Percentiles rank a stretch among this genome's conserved stretches.
Evolutionary conservation across 169 alveolate species (phyloP).

Genomic region (Miamiensis avidus): DNA sequence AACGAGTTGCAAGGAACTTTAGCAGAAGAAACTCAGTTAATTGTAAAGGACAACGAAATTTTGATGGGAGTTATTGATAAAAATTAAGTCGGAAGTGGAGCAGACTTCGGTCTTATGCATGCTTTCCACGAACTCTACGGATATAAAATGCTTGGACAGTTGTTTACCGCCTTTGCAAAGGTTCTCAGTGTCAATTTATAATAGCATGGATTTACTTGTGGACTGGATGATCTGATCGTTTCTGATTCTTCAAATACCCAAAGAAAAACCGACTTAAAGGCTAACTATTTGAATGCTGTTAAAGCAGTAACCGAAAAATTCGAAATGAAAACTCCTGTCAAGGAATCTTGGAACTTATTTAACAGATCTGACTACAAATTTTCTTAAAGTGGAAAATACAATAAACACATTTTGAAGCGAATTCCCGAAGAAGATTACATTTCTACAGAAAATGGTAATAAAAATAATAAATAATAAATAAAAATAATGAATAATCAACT

Average conservation of each 20-base stretch:
- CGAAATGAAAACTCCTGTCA: conserved; percentile 54
- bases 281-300: conserved; percentile 63
- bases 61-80: conserved; percentile 97
- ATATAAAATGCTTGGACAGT: conserved; percentile 91
- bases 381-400: conserved; percentile 46
- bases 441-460: conserved; percentile 48
- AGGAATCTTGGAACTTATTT: conserved; percentile 59
- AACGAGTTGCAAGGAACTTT: conserved; percentile 64
- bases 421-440: conserved; percentile 28
- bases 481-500: neutral
- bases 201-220: conserved; percentile 95
- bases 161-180: conserved; percentile 91
- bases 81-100: conserved; percentile 94
- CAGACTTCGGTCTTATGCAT: conserved; percentile 96
- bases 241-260: conserved; percentile 82
- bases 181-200: conserved; percentile 91
- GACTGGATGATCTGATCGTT: conserved; percentile 92
- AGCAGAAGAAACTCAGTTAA: conserved; percentile 73
- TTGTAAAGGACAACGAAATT: conserved; percentile 90
- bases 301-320: conserved; percentile 70
- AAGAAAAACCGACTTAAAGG: conserved; percentile 75
- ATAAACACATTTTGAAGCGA: conserved; percentile 35
- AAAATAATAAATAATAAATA: conserved; percentile 16
- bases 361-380: conserved; percentile 57
- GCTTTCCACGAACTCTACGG: conserved; percentile 94